Base-by-base conservation (phyloP, 768 basidiomycete genomes). In the Lactifluus subvellereus region DNA sequence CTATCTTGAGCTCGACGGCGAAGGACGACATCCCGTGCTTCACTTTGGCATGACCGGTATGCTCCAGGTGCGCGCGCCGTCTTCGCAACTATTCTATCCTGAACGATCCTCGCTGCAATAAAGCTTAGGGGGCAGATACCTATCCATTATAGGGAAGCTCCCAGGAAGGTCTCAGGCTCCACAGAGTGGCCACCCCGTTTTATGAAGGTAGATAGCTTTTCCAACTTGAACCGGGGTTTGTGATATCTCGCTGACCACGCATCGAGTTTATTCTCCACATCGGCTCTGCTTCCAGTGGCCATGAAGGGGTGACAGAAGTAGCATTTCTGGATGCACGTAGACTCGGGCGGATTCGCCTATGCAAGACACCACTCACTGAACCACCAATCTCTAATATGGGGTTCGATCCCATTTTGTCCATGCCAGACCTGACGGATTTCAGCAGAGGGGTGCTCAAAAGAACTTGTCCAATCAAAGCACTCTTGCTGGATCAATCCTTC, bases 21-120 rank as follows among this genome's bases (percentile, higher is more conserved):
- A 74, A 14, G 88, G 87, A 0, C 77, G 77, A 68, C 71, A 82
- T 65, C 89, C 89, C 4, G 85, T 91, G 3, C 73, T 91, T 53
- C 89, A 91, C 70, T 89, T 91, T 67, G 90, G 89, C 2, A 92
- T 91, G 90, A 91, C 89, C 1, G 89, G 89, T n/a, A 87, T 84
- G 83, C 76, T 91, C 38, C 85, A 87, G 75, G 86, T 84, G 56
- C 38, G 71, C 48, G 20, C 16, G 50, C 3, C 9, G 0, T 27
- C 14, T 33, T 33, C 6, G 27, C 48, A 37, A 4, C 27, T 7
- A 40, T 54, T 54, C 40, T 54, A 45, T 50, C n/a, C 11, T 51
- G 40, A 71, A 45, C 6, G 54, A 14, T 2, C 13, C 5, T 27
- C 35, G 22, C 47, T 48, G 13, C 22, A 11, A 13, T 20, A 27